Percentiles rank a stretch among this genome's conserved stretches.
These are phyloP conservation scores for Mallotus nudiflorus DNA, from an alignment of 345 rosid genomes.

Conservation along the genomic window DNA sequence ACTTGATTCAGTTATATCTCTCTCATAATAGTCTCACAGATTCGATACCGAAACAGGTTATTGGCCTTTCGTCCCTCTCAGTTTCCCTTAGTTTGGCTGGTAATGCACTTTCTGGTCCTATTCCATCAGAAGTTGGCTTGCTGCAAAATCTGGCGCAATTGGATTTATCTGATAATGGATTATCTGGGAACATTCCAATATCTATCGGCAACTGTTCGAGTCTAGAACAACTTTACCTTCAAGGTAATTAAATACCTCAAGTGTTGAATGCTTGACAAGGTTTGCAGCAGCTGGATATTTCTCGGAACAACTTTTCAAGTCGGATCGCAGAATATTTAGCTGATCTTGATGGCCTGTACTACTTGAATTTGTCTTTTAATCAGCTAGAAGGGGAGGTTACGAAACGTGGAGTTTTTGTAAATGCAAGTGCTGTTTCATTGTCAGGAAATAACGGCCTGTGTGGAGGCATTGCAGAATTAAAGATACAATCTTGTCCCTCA, in stretches of 20 bases:
- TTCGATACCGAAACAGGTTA: slow-evolving; percentile 2
- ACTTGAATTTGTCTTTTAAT: slow-evolving; percentile 15
- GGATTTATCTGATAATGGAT: neutral
- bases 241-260: slow-evolving; percentile 3
- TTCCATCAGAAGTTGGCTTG: slow-evolving; percentile 7
- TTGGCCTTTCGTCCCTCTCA: slow-evolving; percentile 1
- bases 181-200: slow-evolving; percentile 11
- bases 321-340: neutral
- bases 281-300: neutral
- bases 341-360: neutral
- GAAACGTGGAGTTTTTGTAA: slow-evolving; percentile 8
- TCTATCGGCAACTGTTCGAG: neutral
- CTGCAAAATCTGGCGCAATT: neutral
- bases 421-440: slow-evolving; percentile 7
- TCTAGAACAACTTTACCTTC: neutral
- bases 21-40: slow-evolving; percentile 4
- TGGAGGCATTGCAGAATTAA: neutral
- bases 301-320: slow-evolving; percentile 2
- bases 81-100: neutral
- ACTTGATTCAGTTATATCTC: neutral
- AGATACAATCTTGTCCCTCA: too few relatives aligned
- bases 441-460: slow-evolving; percentile 12
- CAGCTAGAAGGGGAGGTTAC: slow-evolving; percentile 10
- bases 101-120: slow-evolving; percentile 3
- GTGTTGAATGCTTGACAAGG: neutral